These are phyloP conservation scores for Pseudogymnoascus sp. DNA, from an alignment of 2,329 filamentous ascomycete genomes.

Conservation along the genomic window DNA sequence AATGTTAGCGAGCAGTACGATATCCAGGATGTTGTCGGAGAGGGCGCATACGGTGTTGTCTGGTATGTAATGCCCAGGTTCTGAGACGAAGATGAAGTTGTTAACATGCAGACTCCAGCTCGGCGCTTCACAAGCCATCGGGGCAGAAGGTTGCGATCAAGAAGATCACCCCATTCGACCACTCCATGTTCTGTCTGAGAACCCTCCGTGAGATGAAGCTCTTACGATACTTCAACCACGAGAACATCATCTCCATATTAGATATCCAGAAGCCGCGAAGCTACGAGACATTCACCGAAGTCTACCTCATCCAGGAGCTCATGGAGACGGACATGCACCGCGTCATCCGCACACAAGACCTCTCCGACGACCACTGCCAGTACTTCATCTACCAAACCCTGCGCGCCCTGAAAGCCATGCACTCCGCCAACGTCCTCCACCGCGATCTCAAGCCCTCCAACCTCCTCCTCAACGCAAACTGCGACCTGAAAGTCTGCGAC, in stretches of 20 bases:
- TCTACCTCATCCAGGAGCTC: conserved; percentile 96
- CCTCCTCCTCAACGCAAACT: conserved; percentile 93
- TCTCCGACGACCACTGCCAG: conserved; percentile 98
- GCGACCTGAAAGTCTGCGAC: conserved; percentile 97
- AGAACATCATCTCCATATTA: conserved; percentile 99
- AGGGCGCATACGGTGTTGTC: conserved; percentile 96
- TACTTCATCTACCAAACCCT: conserved; percentile 99
- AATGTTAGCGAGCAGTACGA: conserved; percentile 99
- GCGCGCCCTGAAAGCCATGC: conserved; percentile 96
- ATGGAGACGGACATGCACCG: conserved; percentile 99
- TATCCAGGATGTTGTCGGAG: conserved; percentile 97
- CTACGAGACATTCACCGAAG: conserved; percentile 93
- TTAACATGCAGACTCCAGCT: conserved; percentile 46
- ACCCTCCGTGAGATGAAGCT: conserved; percentile 99
- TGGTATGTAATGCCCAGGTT: conserved; percentile 56
- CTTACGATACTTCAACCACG: conserved; percentile 96
- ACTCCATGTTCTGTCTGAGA: conserved; percentile 96
- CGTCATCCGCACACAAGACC: conserved; percentile 95
- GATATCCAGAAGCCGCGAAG: conserved; percentile 97
- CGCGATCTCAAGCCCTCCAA: conserved; percentile 97
- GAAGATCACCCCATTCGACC: conserved; percentile 98
- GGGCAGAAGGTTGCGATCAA: conserved; percentile 99
- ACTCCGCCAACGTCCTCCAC: conserved; percentile 96
- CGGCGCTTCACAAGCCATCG: conserved; percentile 94
- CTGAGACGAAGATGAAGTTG: not conserved